Conservation (phyloP, 2,329 filamentous ascomycete species). For the Alternaria triticimaculans region DNA sequence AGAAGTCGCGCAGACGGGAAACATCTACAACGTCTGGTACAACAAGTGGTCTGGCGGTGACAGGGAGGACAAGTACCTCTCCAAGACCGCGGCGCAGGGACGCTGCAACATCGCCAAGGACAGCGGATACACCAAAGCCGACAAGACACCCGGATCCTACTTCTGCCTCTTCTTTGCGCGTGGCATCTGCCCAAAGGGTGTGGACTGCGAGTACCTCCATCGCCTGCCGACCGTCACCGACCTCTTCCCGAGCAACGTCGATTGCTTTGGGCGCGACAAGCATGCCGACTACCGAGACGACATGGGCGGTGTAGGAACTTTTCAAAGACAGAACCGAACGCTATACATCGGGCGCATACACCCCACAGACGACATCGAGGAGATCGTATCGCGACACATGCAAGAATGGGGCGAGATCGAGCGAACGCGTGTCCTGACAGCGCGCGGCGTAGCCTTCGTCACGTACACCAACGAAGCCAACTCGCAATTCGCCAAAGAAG, state of each 20-base stretch:
- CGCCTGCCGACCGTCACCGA: constrained; percentile 86
- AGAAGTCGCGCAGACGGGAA: constrained; percentile 89
- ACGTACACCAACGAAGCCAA: constrained; percentile 85
- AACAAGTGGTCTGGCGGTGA: constrained; percentile 98
- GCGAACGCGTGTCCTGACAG: constrained; percentile 84
- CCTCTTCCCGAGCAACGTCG: constrained; percentile 89
- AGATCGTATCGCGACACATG: constrained; percentile 92
- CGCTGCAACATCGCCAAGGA: constrained; percentile 85
- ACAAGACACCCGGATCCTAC: constrained; percentile 68
- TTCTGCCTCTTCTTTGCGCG: constrained; percentile 93
- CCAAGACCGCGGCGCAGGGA: constrained; percentile 79
- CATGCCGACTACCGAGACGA: constrained; percentile 92
- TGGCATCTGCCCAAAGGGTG: constrained; percentile 82
- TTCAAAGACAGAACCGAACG: constrained; percentile 92
- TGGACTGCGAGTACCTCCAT: constrained; percentile 94
- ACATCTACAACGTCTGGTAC: constrained; percentile 98
- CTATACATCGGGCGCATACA: constrained; percentile 94
- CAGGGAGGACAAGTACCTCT: constrained; percentile 87
- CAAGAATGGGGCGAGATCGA: constrained; percentile 96
- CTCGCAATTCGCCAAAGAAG: constrained; percentile 66
- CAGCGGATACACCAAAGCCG: constrained; percentile 58
- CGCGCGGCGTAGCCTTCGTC: constrained; percentile 89
- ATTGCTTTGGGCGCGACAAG: constrained; percentile 95
- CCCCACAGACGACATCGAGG: constrained; percentile 95
- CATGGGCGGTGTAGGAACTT: constrained; percentile 95